Percentiles rank a stretch among this genome's conserved stretches.
phyloP scores from a whole-genome alignment of 1,139 yeast species.

The Yamadazyma pseudoaaseri region DNA sequence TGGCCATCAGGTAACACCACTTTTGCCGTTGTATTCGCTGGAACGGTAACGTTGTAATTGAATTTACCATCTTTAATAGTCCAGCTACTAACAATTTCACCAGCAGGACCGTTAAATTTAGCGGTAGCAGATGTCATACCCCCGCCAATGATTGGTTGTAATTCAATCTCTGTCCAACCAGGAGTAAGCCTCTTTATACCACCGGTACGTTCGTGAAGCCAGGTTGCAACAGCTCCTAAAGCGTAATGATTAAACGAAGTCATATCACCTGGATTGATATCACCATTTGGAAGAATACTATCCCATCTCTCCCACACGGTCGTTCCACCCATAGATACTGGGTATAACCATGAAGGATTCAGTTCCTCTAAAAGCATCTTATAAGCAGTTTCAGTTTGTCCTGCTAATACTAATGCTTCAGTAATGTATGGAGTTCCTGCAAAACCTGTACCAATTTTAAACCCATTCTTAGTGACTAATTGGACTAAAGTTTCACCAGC shows the following conservation, averaged over 20 bases:
- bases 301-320: conserved; percentile 23
- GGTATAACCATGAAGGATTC: conserved; percentile 21
- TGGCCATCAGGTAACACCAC: conserved; percentile 5
- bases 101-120: too few relatives aligned
- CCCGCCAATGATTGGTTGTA: too few relatives aligned
- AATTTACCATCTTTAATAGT: conserved; percentile 1
- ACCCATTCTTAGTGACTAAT: conserved; percentile 7
- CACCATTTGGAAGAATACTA: too few relatives aligned
- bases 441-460: conserved; percentile 19
- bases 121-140: too few relatives aligned
- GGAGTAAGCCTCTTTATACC: too few relatives aligned
- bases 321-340: conserved; percentile 22
- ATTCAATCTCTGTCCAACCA: too few relatives aligned
- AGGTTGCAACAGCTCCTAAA: conserved; percentile 13
- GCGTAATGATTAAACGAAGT: too few relatives aligned
- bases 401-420: conserved; percentile 16
- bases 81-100: too few relatives aligned
- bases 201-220: neutral
- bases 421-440: conserved; percentile 21
- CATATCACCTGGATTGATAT: too few relatives aligned
- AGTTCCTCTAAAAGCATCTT: conserved; percentile 16
- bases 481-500: conserved; percentile 15
- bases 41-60: conserved; percentile 2
- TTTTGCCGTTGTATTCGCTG: conserved; percentile 1
- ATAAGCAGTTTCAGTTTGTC: conserved; percentile 18